phyloP scores from a whole-genome alignment of 164 flowering plant species.

The Macadamia tetraphylla region DNA sequence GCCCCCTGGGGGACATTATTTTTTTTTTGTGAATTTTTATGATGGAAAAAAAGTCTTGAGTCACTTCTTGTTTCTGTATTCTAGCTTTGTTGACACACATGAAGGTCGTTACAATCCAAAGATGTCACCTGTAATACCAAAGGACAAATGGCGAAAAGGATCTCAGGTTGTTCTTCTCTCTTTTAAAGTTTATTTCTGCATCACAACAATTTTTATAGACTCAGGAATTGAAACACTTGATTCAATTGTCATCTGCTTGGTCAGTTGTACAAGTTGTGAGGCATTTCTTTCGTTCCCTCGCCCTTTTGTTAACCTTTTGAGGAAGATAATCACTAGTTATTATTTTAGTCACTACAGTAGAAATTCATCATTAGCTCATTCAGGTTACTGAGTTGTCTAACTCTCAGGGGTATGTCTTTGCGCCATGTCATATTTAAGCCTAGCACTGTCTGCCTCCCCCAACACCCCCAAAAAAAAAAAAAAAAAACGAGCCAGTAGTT shows the following conservation, averaged over 20 bases:
- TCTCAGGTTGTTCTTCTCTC: conserved; percentile 62
- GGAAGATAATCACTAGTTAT: neutral
- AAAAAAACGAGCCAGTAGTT: neutral
- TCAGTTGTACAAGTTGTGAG: neutral
- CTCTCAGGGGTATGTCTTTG: too few relatives aligned
- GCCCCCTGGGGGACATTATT: neutral
- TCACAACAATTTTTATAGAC: neutral
- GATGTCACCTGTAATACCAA: conserved; percentile 80
- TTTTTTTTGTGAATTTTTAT: neutral
- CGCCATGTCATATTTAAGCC: too few relatives aligned
- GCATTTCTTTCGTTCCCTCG: neutral
- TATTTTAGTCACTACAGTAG: neutral
- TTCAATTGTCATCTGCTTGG: neutral
- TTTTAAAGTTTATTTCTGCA: neutral
- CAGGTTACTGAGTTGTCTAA: too few relatives aligned
- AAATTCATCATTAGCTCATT: neutral
- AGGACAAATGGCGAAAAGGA: conserved; percentile 87
- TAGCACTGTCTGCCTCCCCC: neutral
- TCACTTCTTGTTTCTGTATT: conserved; percentile 11
- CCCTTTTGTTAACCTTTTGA: neutral
- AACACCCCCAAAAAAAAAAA: too few relatives aligned
- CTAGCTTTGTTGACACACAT: conserved; percentile 67
- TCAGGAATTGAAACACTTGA: neutral
- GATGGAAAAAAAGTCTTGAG: neutral
- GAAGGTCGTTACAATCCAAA: conserved; percentile 73